Percentiles rank a stretch among this genome's conserved stretches.
Evolutionary conservation across 306 rosid species (phyloP).

Genomic region (Sicyos baderoa): DNA sequence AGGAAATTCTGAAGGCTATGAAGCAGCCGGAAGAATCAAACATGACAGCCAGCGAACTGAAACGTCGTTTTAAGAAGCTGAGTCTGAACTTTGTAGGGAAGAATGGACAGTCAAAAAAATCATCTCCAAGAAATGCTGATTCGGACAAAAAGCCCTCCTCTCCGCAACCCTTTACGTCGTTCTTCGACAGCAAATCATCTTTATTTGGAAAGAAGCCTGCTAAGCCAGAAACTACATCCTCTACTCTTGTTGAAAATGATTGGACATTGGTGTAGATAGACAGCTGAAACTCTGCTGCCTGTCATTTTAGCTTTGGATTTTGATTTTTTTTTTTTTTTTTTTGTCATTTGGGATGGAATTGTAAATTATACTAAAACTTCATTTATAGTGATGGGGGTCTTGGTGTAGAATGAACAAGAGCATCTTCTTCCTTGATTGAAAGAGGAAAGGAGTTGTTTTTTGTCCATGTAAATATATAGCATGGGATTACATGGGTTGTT

Average conservation of each 20-base stretch:
- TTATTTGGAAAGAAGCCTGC: conserved; percentile 69
- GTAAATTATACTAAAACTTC: conserved; percentile 2
- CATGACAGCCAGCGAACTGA: conserved; percentile 32
- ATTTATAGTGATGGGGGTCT: neutral
- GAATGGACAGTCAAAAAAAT: conserved; percentile 40
- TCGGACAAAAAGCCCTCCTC: conserved; percentile 33
- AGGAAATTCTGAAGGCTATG: conserved; percentile 55
- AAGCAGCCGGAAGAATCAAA: conserved; percentile 61
- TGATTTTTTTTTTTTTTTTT: neutral
- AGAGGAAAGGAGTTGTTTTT: neutral
- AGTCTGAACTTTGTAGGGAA: conserved; percentile 64
- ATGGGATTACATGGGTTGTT: neutral
- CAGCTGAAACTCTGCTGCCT: conserved; percentile 18
- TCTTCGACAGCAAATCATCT: conserved; percentile 77
- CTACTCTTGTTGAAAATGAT: conserved; percentile 30
- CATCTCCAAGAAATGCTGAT: conserved; percentile 33
- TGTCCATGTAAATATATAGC: conserved; percentile 9
- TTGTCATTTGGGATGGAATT: conserved; percentile 5
- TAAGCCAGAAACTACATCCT: conserved; percentile 33
- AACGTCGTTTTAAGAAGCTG: conserved; percentile 56
- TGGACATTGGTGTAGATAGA: conserved; percentile 44
- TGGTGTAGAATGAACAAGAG: neutral
- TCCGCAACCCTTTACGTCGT: conserved; percentile 63
- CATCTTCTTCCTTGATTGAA: neutral
- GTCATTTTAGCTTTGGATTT: conserved; percentile 35